Evolutionary conservation across 352 stramenopile species (phyloP), one percentile per base, ranked within the genome.

Genomic region (Pythium aphanidermatum): DNA sequence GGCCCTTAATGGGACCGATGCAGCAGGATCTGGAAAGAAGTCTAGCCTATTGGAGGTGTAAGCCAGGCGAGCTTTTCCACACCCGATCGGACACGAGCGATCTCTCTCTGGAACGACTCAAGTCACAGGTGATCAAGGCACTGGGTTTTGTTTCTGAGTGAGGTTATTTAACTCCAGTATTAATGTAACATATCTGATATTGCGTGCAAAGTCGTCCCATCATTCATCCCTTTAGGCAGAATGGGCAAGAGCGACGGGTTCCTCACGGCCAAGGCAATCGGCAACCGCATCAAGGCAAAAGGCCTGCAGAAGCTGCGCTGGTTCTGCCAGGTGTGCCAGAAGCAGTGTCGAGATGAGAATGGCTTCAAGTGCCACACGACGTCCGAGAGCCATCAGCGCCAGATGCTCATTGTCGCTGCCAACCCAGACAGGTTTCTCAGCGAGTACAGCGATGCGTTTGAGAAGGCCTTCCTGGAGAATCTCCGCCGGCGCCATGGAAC

Each of bases 341-440:
- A 99, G 74, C 96, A 99, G 72, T 99, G 97, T 65, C 89, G 96
- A n/a, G 97, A 99, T 60, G 96, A 98, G 66, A 99, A 99, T 71
- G 97, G 97, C 13, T 99, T 99, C 76, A 99, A 99, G 76, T 99
- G 96, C 60, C 97, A 99, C 74, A 88, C 96, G 25, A 97, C 77
- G 10, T 97, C 85, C 26, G 97, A 99, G 59, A 92, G 86, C 6
- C 97, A 99, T 74, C 76, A 99, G 51, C 86, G 96, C 33, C 94
- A 99, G 74, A 99, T 99, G 96, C 80, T 97, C 51, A 89, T 99
- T 40, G 98, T 99, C 45, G 86, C 86, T 8, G 91, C 92, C 37
- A 97, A 99, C 61, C 86, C 95, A 2, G 61, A 93, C 58, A 92
- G 94, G 50, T 96, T 98, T 45, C 90, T 99, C 55, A 80, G 86